phyloP scores from a whole-genome alignment of 2,329 filamentous ascomycete genomes.

The Scleromitrula shiraiana region DNA sequence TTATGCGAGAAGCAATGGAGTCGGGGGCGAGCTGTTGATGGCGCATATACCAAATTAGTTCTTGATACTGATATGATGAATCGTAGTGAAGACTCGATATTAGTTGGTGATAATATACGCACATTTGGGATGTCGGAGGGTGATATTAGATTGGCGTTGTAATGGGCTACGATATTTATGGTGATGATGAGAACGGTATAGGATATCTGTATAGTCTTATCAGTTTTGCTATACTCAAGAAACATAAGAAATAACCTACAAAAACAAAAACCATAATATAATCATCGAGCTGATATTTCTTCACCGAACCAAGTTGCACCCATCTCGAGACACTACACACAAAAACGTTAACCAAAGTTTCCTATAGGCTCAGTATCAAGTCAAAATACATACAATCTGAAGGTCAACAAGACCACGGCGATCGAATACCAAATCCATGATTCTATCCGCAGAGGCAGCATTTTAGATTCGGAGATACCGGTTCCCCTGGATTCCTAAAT shows the following conservation, averaged over 20 bases:
- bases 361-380: neutral
- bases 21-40: constrained; percentile 35
- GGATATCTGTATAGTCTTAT: constrained; percentile 29
- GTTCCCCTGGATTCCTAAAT: too few relatives aligned
- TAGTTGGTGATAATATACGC: neutral
- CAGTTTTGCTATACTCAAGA: neutral
- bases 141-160: constrained; percentile 53
- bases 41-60: neutral
- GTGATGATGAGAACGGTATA: constrained; percentile 47
- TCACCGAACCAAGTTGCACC: constrained; percentile 37
- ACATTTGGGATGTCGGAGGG: constrained; percentile 33
- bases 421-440: constrained; percentile 40
- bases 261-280: constrained; percentile 46
- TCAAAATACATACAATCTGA: constrained; percentile 31
- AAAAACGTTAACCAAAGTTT: too few relatives aligned
- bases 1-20: constrained; percentile 19
- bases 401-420: constrained; percentile 16
- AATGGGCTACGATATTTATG: constrained; percentile 47
- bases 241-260: constrained; percentile 31
- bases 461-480: neutral
- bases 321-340: constrained; percentile 32
- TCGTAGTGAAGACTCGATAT: neutral
- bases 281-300: constrained; percentile 46
- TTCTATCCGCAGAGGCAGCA: constrained; percentile 26
- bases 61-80: neutral